These are phyloP conservation scores for Physcia stellaris DNA, from an alignment of 495 filamentous ascomycete species.

Conservation along the genomic window DNA sequence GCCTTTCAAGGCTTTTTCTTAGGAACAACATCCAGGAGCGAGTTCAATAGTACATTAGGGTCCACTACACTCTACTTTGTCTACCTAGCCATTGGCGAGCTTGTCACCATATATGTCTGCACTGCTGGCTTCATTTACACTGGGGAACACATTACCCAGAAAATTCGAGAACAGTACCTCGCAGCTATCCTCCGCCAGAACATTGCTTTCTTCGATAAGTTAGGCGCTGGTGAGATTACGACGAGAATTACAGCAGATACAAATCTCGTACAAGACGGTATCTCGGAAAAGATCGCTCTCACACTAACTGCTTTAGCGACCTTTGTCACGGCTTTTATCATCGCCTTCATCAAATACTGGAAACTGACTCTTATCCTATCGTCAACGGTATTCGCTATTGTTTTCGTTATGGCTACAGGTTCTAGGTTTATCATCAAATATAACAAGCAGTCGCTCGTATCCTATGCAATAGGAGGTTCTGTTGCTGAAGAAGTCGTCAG, in stretches of 20 bases:
- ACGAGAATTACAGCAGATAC: constrained; percentile 25
- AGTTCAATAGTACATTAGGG: constrained; percentile 46
- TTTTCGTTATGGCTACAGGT: constrained; percentile 12
- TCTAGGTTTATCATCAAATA: constrained; percentile 66
- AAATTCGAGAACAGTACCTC: constrained; percentile 22
- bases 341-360: constrained; percentile 25
- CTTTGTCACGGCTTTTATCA: constrained; percentile 23
- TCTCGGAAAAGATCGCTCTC: constrained; percentile 25
- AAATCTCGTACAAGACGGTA: constrained; percentile 30
- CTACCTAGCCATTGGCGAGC: constrained; percentile 79
- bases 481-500: constrained; percentile 92
- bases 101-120: constrained; percentile 63
- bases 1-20: constrained; percentile 53
- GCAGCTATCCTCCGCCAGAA: constrained; percentile 27
- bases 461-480: constrained; percentile 73
- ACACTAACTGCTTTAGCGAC: constrained; percentile 20
- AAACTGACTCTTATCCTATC: constrained; percentile 24
- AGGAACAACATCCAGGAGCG: constrained; percentile 27
- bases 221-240: constrained; percentile 25
- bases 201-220: constrained; percentile 26
- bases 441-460: constrained; percentile 59
- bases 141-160: constrained; percentile 53
- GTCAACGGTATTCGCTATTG: constrained; percentile 18
- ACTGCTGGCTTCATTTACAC: constrained; percentile 90
- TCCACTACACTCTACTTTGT: constrained; percentile 75